Evolutionary conservation across 1,284 basidiomycete species (phyloP), one percentile per base, ranked within the genome.

Genomic region (Pascua guehoae): DNA sequence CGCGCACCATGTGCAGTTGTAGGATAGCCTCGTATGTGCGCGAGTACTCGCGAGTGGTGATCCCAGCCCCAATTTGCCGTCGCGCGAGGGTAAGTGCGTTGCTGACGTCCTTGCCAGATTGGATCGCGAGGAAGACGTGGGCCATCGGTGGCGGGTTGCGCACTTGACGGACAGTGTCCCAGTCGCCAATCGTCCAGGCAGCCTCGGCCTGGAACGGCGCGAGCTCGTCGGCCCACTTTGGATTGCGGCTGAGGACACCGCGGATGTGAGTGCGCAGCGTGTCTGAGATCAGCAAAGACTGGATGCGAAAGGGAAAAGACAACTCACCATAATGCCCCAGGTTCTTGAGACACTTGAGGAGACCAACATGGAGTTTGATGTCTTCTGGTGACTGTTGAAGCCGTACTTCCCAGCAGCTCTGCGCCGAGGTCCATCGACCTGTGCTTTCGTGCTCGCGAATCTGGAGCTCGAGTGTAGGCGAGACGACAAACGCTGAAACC

Each of bases 371-470:
- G 59, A 88, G 87, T 37, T 88, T 84, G 9, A 96, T 81, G 63
- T 94, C 91, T 66, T 96, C 86, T 0, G 95, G 95, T 36, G 86
- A 85, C 63, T 91, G 86, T 71, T 98, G 95, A 18, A 99, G 80
- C 48, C 88, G 84, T n/a, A 98, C 88, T 77, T 99, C 96, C 96
- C 96, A 99, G 67, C 96, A 99, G 69, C 95, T 98, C 75, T 98
- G 96, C 5, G 96, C 96, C 5, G 93, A 89, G 0, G 96, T 98
- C 96, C 96, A 99, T 44, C 88, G 83, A 4, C 96, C 96, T 1
- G 91, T 97, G 65, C 89, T 96, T 75, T 99, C 96, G 70, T 99
- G 96, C 68, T 98, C 91, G 47, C 96, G 87, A 60, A 99, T 98
- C 76, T 98, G 94, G 76, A 98, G 91, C 66, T 98, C 91, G 49